Evolutionary conservation across 2,329 filamentous ascomycete species (phyloP), one percentile per base, ranked within the genome.

Genomic region (Fusarium metavorans): DNA sequence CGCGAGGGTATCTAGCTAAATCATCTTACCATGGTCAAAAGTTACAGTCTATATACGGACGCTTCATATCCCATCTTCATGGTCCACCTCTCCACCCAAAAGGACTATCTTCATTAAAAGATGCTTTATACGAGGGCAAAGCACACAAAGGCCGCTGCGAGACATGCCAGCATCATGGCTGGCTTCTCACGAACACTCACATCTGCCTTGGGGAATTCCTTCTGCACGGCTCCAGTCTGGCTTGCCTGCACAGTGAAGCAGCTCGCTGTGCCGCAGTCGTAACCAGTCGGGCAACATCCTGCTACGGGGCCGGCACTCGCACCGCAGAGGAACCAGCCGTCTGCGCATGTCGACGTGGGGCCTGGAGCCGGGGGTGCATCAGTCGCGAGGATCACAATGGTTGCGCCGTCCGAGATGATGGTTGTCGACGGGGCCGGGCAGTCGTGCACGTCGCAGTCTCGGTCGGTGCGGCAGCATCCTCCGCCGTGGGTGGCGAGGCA

Each of bases 401-500:
- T 97, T 3, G 90, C 87, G 8, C 92, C 93, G 71, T 91, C 87
- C 1, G 88, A 89, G 3, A 95, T 84, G 3, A 95, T 90, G 1
- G 92, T 93, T 0, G 91, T 93, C 2, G 83, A 82, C 0, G 87
- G 84, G 0, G 90, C 83, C 0, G 94, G 93, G 78, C 96, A 98
- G 8, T 92, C 94, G 0, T 93, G 94, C 0, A 92, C 93, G 69
- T 93, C 90, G 83, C 96, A 98, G 83, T 97, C 90, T 23, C 95
- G 91, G 2, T 95, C 95, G 0, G 94, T 95, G 67, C 93, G 93
- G 84, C 96, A 98, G 85, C 96, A 98, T 2, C 89, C 89, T 23
- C 95, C 95, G 16, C 94, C 95, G 68, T 95, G 94, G 69, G 92
- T 91, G 2, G 96, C 96, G 3, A 92, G 90, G 83, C 96, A 98